Evolutionary conservation across 495 filamentous ascomycete species (phyloP).

Genomic region (Acidomyces sp.): DNA sequence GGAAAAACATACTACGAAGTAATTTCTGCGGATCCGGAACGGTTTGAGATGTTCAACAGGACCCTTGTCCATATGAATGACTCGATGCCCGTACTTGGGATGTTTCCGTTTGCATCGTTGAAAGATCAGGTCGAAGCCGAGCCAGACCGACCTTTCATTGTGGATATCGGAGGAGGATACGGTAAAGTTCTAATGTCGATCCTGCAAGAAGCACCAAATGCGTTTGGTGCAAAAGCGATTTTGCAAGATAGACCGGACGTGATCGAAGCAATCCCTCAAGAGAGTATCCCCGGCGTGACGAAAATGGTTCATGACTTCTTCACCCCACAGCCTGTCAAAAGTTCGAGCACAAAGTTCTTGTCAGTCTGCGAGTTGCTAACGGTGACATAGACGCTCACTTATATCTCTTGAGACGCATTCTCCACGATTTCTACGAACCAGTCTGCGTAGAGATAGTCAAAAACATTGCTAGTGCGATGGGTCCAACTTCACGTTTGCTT

Average conservation of each 20-base stretch:
- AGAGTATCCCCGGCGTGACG: constrained; percentile 7
- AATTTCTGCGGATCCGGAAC: constrained; percentile 11
- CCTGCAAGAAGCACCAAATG: constrained; percentile 6
- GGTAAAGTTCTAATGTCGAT: constrained; percentile 12
- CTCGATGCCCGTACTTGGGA: constrained; percentile 25
- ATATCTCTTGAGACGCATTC: background rate
- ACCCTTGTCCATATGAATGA: constrained; percentile 22
- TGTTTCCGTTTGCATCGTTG: constrained; percentile 28
- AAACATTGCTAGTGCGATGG: constrained; percentile 7
- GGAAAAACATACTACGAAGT: constrained; percentile 27
- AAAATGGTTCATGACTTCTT: constrained; percentile 18
- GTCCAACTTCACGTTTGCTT: background rate
- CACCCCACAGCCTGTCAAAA: constrained; percentile 13
- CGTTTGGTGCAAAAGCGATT: constrained; percentile 4
- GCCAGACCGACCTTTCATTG: constrained; percentile 22
- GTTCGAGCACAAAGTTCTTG: constrained; percentile 6
- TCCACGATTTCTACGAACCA: constrained; percentile 3
- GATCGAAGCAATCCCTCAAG: constrained; percentile 1
- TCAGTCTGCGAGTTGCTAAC: too few species aligned
- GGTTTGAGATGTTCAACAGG: constrained; percentile 13
- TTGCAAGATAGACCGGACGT: constrained; percentile 15
- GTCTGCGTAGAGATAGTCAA: background rate
- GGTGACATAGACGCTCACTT: background rate
- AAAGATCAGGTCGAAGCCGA: constrained; percentile 26
- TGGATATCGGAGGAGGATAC: constrained; percentile 12